Evolutionary conservation across 177 flowering plant species (phyloP), one percentile per base, ranked within the genome.

Genomic region (Vitis hybrid): DNA sequence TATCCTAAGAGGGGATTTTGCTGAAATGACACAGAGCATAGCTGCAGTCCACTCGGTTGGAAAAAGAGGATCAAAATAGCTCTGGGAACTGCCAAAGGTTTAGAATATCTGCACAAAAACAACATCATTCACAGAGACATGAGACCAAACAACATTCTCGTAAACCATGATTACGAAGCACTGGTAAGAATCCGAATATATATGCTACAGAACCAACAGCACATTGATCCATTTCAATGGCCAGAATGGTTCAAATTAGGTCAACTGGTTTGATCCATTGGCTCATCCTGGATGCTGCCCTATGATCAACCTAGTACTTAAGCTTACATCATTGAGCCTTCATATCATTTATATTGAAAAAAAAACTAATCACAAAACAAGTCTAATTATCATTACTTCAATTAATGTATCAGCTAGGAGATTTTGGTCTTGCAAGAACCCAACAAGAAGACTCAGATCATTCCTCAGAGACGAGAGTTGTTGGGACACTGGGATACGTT

Each of bases 61-160:
- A 82, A 74, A 51, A 72, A 73, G 58, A 80, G 90, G 73, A 75
- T 88, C 71, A 88, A 79, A 65, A 84, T 90, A 66, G 90, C 94
- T 10, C 18, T 75, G 12, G 94, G 89, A 69, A 85, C 87, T 45
- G 90, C 92, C n/a, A 75, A 68, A 74, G 94, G 94, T 3, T 71
- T 88, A 20, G 68, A 75, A 48, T 84, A 88, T 78, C 76, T 88
- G 74, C 94, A 88, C 31, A 66, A 75, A 51, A 79, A 80, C 75
- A 80, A 81, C 72, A 82, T 86, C 65, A 79, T 88, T 67, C 91
- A 86, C 70, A 78, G 92, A 75, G 89, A 89, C 64, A 77, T 90
- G 85, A 79, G 86, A 72, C 90, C 92, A 53, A 82, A 81, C 81
- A 90, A 90, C 77, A 88, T 90, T 62, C 92, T 90, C 19, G 76